Conservation (phyloP, 805 yeast species). For the Crinitomyces ghanaensis region DNA sequence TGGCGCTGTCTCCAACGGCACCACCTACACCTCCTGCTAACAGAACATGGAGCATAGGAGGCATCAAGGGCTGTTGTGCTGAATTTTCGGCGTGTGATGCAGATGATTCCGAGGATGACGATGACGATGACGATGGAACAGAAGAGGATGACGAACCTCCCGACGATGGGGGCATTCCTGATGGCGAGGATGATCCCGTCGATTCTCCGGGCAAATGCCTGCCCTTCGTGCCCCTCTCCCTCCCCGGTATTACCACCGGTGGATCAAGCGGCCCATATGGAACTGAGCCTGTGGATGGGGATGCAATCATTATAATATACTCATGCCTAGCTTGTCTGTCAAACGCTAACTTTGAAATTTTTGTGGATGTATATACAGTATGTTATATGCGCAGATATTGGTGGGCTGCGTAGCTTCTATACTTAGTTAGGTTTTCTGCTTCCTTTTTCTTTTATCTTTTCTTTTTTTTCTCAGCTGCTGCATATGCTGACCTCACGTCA, state of each 20-base stretch:
- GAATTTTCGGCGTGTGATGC: background rate
- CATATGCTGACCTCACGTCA: too few relatives aligned
- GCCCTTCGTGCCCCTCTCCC: background rate
- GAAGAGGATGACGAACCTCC: too few relatives aligned
- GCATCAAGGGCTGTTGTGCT: constrained; percentile 4
- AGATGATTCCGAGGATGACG: background rate
- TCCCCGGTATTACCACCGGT: constrained; percentile 3
- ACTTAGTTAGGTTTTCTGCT: too few relatives aligned
- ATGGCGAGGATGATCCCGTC: background rate
- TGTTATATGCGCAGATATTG: too few relatives aligned
- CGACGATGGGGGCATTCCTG: background rate
- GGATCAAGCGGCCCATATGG: constrained; percentile 5
- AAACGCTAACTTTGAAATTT: too few relatives aligned
- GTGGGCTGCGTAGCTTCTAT: too few relatives aligned
- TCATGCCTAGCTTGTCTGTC: too few relatives aligned
- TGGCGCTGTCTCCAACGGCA: constrained; percentile 76
- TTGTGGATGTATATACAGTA: too few relatives aligned
- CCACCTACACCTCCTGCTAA: constrained; percentile 95
- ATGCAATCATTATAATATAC: too few relatives aligned
- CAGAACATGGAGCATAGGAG: constrained; percentile 28
- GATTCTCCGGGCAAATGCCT: background rate
- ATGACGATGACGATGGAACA: background rate
- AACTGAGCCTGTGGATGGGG: too few relatives aligned
- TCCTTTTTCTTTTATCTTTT: too few relatives aligned
- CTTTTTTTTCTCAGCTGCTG: too few relatives aligned